These are phyloP conservation scores for Galerina sulciceps DNA, from an alignment of 768 basidiomycete genomes.

Conservation along the genomic window DNA sequence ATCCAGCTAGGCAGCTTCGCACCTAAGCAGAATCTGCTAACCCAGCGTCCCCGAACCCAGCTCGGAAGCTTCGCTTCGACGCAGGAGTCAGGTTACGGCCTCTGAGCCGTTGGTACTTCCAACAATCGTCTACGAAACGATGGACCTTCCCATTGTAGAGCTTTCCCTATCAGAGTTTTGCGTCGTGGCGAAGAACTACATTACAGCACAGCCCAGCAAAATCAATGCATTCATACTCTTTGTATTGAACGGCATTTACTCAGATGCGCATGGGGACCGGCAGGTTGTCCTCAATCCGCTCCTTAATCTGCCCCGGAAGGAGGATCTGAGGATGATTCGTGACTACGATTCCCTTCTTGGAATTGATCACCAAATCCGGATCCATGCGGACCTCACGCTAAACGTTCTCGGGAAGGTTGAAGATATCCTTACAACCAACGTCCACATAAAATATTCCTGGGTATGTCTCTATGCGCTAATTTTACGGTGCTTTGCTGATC, in stretches of 20 bases:
- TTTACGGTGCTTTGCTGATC: background rate
- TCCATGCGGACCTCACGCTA: constrained; percentile 7
- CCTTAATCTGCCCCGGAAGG: background rate
- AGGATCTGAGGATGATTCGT: background rate
- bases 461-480: constrained; percentile 4
- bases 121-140: too few species aligned
- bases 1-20: background rate
- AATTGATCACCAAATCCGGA: constrained; percentile 13
- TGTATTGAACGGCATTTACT: constrained; percentile 19
- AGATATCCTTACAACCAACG: constrained; percentile 19
- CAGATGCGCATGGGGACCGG: background rate
- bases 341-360: constrained; percentile 29
- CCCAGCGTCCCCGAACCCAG: background rate
- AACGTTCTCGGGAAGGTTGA: constrained; percentile 14
- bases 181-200: background rate
- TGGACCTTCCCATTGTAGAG: background rate
- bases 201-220: background rate
- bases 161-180: background rate
- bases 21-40: background rate
- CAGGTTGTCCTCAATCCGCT: constrained; percentile 21
- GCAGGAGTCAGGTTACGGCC: too few species aligned
- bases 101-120: too few species aligned
- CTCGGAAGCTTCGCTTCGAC: too few species aligned
- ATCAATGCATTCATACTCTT: constrained; percentile 14
- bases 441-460: constrained; percentile 17